Base-by-base conservation (phyloP, 805 yeast genomes). In the Pichia exigua region DNA sequence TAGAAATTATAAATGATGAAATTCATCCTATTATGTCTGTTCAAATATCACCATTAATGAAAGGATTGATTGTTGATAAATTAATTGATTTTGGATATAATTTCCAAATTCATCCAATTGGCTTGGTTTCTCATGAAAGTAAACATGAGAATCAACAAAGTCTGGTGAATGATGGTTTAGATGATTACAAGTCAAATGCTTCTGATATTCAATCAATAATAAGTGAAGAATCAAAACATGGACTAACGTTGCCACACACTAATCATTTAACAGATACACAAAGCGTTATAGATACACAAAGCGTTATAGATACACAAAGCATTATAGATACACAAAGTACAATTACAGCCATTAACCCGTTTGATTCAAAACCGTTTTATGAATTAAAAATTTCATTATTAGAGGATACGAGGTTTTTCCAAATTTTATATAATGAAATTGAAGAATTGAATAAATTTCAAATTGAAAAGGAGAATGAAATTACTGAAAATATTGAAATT, bases 381-480 rank as follows among this genome's bases (percentile, higher is more conserved):
- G 52, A 53, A 24, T 44, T 68, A 6, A 59, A 57, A 10, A 57
- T 83, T 42, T 68, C 70, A 56, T 63, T 79, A 32, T 73, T 75
- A 49, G 77, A 83, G 6, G 88, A 84, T 66, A 65, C 77, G 9
- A 76, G 74, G 55, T 83, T 83, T 60, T 83, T 83, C 65, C 73
- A 72, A 50, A 79, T 77, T 70, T 69, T 83, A 40, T 73, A 78
- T 51, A 70, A 73, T 44, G 87, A 83, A 64, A 65, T 82, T 44
- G 71, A 73, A 27, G 72, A 61, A 26, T 69, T 85, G 46, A 78
- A 77, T 53, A 57, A 65, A 8, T 71, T 82, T 47, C 68, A 74
- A 49, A 44, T 58, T 10, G 61, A 62, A 18, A 78, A 76, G 52
- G 82, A 79, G 53, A 50, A 60, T 6, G 71, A 70, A 44, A 65